A percentile compares a stretch with the other conserved stretches of the same genome.
phyloP scores from a whole-genome alignment of 2,329 filamentous ascomycete species.

The Cladosporium sp. region DNA sequence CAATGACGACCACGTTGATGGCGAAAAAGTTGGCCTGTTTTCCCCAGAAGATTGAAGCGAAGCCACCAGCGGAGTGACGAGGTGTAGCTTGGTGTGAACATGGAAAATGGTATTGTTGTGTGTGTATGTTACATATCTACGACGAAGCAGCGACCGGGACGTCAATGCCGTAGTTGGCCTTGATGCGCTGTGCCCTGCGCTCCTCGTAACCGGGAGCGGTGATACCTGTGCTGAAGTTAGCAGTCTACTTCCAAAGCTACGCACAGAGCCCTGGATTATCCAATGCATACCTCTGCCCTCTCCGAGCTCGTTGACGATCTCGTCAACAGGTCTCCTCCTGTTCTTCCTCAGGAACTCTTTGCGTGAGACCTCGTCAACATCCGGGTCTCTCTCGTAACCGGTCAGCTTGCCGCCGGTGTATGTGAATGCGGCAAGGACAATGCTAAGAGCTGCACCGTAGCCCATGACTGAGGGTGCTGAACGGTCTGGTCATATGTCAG shows the following conservation, averaged over 20 bases:
- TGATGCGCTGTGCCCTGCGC: slow-evolving; percentile 73
- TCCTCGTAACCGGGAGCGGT: slow-evolving; percentile 78
- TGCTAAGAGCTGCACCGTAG: slow-evolving; percentile 57
- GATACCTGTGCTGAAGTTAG: slow-evolving; percentile 57
- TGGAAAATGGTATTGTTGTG: slow-evolving; percentile 8
- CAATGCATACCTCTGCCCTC: slow-evolving; percentile 71
- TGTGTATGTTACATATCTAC: slow-evolving; percentile 14
- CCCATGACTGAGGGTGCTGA: slow-evolving; percentile 68
- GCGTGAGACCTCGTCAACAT: slow-evolving; percentile 69
- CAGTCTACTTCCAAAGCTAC: not conserved
- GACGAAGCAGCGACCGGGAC: slow-evolving; percentile 41
- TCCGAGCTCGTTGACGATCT: slow-evolving; percentile 76
- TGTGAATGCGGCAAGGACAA: slow-evolving; percentile 60
- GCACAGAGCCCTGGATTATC: not conserved
- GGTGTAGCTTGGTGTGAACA: not conserved
- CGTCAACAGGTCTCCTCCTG: slow-evolving; percentile 68
- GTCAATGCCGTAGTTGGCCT: slow-evolving; percentile 84
- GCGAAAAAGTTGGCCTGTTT: too few species aligned
- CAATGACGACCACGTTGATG: too few species aligned
- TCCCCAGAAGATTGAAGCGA: too few species aligned
- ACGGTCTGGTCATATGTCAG: slow-evolving; percentile 35
- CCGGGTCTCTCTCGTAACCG: slow-evolving; percentile 51
- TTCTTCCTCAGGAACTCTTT: slow-evolving; percentile 71
- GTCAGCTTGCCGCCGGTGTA: slow-evolving; percentile 62
- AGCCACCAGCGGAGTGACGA: too few species aligned